phyloP scores from a whole-genome alignment of 2,329 filamentous ascomycete species.

The Trichoderma arundinaceum region DNA sequence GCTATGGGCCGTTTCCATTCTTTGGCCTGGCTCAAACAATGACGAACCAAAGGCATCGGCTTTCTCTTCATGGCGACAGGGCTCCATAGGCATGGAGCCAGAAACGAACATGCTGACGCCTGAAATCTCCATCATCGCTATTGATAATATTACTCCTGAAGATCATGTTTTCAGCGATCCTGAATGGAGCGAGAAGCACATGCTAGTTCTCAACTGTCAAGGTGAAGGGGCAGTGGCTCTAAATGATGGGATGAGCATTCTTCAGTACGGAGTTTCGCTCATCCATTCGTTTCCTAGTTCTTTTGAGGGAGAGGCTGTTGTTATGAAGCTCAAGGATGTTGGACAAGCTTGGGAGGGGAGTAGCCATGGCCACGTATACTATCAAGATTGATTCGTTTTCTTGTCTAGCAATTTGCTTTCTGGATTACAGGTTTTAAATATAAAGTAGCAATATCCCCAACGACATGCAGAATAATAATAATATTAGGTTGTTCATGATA shows the following conservation, averaged over 20 bases:
- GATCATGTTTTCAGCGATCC: background rate
- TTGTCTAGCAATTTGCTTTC: background rate
- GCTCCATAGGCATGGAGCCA: background rate
- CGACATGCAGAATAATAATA: background rate
- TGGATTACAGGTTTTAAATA: background rate
- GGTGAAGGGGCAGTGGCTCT: conserved; percentile 3
- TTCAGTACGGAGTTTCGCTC: conserved; percentile 23
- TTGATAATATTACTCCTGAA: conserved; percentile 6
- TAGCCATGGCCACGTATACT: background rate
- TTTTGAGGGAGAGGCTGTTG: background rate
- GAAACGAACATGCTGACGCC: background rate
- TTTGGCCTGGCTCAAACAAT: background rate
- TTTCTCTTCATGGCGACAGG: background rate
- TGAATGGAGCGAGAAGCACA: conserved; percentile 3
- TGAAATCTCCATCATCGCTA: conserved; percentile 2
- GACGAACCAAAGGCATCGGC: background rate
- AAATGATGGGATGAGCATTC: conserved; percentile 6
- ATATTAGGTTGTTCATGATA: background rate
- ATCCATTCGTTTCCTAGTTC: background rate
- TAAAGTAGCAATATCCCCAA: background rate
- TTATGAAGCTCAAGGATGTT: background rate
- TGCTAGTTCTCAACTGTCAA: background rate
- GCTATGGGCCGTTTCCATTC: conserved; percentile 66
- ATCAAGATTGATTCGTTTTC: background rate
- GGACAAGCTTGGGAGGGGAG: conserved; percentile 7